phyloP scores from a whole-genome alignment of 345 rosid species.

The Lepidium sativum region DNA sequence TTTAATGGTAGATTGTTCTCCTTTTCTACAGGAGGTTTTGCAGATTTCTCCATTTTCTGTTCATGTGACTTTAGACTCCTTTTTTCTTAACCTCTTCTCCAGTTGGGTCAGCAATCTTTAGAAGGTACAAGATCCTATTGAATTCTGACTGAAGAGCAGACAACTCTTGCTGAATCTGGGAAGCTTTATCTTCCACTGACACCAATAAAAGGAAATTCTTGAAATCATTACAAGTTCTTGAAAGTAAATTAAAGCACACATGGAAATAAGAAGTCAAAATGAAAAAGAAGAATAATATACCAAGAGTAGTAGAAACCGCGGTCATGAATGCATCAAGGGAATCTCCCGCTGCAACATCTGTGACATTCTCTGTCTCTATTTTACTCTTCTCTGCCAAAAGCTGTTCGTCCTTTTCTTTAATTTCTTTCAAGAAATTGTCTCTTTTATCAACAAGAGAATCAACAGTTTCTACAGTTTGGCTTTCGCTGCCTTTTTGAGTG shows the following conservation, averaged over 20 bases:
- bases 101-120: constrained; percentile 87
- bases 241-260: not conserved
- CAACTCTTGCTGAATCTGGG: constrained; percentile 54
- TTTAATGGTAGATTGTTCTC: constrained; percentile 28
- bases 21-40: constrained; percentile 30
- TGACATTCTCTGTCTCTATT: constrained; percentile 39
- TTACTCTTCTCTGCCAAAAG: constrained; percentile 56
- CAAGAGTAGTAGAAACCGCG: constrained; percentile 79
- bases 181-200: constrained; percentile 65
- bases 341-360: constrained; percentile 62
- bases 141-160: constrained; percentile 62
- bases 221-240: not conserved
- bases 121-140: constrained; percentile 56
- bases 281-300: constrained; percentile 25
- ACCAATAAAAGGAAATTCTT: not conserved
- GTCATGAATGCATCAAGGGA: constrained; percentile 90
- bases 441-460: constrained; percentile 88
- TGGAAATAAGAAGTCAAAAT: not conserved
- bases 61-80: constrained; percentile 42
- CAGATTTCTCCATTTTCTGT: constrained; percentile 28
- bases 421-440: constrained; percentile 55
- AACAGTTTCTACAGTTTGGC: constrained; percentile 68
- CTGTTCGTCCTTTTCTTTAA: constrained; percentile 48
- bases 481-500: constrained; percentile 43
- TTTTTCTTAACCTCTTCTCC: constrained; percentile 73